These are phyloP conservation scores for Tolypocladium amazonense DNA, from an alignment of 2,329 filamentous ascomycete genomes.

Conservation along the genomic window DNA sequence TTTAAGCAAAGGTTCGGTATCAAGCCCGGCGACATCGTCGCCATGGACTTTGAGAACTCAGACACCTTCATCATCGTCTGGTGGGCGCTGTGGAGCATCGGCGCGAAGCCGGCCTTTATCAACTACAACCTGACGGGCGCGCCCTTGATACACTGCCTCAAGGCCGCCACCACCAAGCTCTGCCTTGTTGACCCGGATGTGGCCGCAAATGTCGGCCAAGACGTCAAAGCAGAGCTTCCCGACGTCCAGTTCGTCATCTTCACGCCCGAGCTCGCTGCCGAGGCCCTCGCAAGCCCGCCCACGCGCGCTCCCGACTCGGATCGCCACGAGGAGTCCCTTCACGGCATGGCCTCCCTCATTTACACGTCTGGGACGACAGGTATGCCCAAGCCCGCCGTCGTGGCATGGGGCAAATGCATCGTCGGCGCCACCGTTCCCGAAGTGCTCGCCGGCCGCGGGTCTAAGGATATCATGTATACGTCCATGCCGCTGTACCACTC, in stretches of 20 bases:
- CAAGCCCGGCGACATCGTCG: slow-evolving; percentile 64
- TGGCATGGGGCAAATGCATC: slow-evolving; percentile 59
- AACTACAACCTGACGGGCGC: slow-evolving; percentile 74
- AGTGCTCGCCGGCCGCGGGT: slow-evolving; percentile 44
- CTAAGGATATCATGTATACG: slow-evolving; percentile 66
- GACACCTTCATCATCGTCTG: slow-evolving; percentile 67
- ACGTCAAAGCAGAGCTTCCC: slow-evolving; percentile 39
- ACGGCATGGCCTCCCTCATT: slow-evolving; percentile 62
- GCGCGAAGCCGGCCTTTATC: slow-evolving; percentile 74
- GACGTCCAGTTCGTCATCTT: slow-evolving; percentile 51
- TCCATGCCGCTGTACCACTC: slow-evolving; percentile 87
- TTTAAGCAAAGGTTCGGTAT: slow-evolving; percentile 54
- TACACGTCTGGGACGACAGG: slow-evolving; percentile 83
- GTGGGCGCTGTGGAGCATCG: slow-evolving; percentile 73
- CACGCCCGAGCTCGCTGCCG: slow-evolving; percentile 42
- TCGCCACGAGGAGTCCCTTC: slow-evolving; percentile 36
- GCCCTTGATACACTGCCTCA: slow-evolving; percentile 64
- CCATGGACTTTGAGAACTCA: slow-evolving; percentile 72
- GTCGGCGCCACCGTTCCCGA: slow-evolving; percentile 27
- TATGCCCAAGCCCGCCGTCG: slow-evolving; percentile 67
- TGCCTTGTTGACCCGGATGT: slow-evolving; percentile 59
- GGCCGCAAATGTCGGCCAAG: slow-evolving; percentile 43
- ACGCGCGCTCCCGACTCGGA: slow-evolving; percentile 47
- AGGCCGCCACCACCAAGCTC: slow-evolving; percentile 53
- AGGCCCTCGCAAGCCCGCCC: slow-evolving; percentile 40